A percentile compares a stretch with the other conserved stretches of the same genome.
These are phyloP conservation scores for Scytalidium sp. DNA, from an alignment of 2,329 filamentous ascomycete genomes.

Conservation along the genomic window DNA sequence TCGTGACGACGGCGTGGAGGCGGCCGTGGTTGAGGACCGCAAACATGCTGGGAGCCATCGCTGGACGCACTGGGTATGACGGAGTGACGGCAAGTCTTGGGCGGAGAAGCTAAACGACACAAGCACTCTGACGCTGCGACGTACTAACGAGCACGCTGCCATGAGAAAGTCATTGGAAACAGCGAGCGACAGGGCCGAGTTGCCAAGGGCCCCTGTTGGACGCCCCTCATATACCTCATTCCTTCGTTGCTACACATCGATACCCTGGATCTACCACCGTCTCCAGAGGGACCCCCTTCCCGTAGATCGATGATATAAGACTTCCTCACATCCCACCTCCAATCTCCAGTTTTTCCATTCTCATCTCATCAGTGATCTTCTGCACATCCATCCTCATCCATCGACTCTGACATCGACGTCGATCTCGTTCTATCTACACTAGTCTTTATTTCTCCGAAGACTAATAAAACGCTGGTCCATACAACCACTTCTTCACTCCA, in stretches of 20 bases:
- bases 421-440: not conserved
- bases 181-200: no score
- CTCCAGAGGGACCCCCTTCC: not conserved
- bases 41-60: not conserved
- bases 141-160: no score
- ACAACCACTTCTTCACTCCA: no score
- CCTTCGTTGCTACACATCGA: no score
- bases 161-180: no score
- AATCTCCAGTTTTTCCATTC: not conserved
- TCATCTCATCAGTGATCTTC: not conserved
- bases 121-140: no score
- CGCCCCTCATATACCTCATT: no score
- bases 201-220: no score
- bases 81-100: not conserved
- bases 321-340: not conserved
- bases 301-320: not conserved
- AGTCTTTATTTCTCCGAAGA: not conserved
- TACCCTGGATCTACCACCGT: not conserved
- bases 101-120: not conserved
- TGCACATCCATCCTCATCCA: not conserved
- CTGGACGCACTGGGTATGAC: not conserved
- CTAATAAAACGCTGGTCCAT: no score
- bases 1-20: not conserved
- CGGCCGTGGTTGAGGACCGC: not conserved
- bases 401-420: not conserved